Conservation (phyloP, 2,329 filamentous ascomycete genomes). For the Reticulascus tulasneorum region DNA sequence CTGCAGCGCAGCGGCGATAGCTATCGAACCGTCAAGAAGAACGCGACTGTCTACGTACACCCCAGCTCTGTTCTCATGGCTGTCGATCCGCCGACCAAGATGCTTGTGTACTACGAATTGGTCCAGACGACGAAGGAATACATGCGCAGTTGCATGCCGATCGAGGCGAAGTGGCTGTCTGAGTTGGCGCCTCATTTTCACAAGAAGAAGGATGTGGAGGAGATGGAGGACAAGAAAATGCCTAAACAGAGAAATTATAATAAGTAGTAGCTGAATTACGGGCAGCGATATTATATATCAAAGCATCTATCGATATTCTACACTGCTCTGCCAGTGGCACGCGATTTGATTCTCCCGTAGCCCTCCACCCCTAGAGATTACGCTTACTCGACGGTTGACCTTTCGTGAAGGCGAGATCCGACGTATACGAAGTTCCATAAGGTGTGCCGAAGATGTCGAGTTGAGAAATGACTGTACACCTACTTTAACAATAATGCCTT, state of each 20-base stretch:
- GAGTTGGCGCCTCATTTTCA: conserved; percentile 94
- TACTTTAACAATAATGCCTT: too few relatives aligned
- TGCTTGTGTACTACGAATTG: conserved; percentile 82
- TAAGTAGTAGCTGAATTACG: neutral
- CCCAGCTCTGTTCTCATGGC: conserved; percentile 79
- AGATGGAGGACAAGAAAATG: conserved; percentile 69
- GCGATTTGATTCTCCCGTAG: too few relatives aligned
- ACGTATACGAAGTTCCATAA: too few relatives aligned
- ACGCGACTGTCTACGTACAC: conserved; percentile 85
- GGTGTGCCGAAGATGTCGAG: too few relatives aligned
- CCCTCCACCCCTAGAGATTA: too few relatives aligned
- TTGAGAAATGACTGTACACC: too few relatives aligned
- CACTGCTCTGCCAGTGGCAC: too few relatives aligned
- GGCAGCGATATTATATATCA: too few relatives aligned
- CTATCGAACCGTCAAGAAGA: conserved; percentile 90
- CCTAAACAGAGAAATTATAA: conserved; percentile 28
- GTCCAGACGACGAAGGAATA: conserved; percentile 87
- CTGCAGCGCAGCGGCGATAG: conserved; percentile 79
- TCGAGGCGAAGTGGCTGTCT: conserved; percentile 78
- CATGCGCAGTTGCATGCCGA: conserved; percentile 81
- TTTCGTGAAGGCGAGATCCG: too few relatives aligned
- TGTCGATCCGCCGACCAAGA: conserved; percentile 70
- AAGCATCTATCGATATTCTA: too few relatives aligned
- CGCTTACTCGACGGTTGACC: too few relatives aligned
- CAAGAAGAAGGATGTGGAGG: conserved; percentile 86